A percentile compares a stretch with the other conserved stretches of the same genome.
Conservation (phyloP, 1,139 yeast genomes). For the Hansenula lynferdii region DNA sequence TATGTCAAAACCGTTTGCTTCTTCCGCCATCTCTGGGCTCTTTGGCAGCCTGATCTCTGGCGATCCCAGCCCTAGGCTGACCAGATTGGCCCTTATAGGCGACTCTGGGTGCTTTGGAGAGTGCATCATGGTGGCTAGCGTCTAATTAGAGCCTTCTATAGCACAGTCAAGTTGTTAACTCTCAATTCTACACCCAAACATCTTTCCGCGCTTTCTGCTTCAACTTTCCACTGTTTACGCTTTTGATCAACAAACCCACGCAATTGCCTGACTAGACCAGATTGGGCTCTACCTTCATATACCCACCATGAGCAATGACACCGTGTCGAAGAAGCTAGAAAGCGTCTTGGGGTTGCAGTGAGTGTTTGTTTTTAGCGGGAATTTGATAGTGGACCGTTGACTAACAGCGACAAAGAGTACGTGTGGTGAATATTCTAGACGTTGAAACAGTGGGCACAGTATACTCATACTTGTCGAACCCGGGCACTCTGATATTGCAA, state of each 20-base stretch:
- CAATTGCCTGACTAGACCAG: too few relatives aligned
- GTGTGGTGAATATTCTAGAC: slow-evolving; percentile 56
- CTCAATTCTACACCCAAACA: too few relatives aligned
- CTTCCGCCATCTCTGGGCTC: too few relatives aligned
- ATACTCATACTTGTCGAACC: slow-evolving; percentile 49
- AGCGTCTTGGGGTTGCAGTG: slow-evolving; percentile 21
- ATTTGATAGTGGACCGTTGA: background rate
- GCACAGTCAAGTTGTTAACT: too few relatives aligned
- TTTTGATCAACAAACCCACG: too few relatives aligned
- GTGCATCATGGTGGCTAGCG: too few relatives aligned
- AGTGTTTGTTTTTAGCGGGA: too few relatives aligned
- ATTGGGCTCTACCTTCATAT: too few relatives aligned
- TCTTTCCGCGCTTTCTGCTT: too few relatives aligned
- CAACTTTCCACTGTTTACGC: too few relatives aligned
- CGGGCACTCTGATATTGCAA: slow-evolving; percentile 19
- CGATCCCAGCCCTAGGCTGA: background rate
- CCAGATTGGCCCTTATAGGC: background rate
- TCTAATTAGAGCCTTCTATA: too few relatives aligned
- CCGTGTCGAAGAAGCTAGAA: slow-evolving; percentile 14
- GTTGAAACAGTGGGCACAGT: slow-evolving; percentile 54
- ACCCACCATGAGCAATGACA: background rate
- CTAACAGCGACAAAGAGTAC: slow-evolving; percentile 43
- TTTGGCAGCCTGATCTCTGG: background rate
- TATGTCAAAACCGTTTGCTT: too few relatives aligned
- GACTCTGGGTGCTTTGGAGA: background rate